These are phyloP conservation scores for Aspergillus japonicus DNA, from an alignment of 2,329 filamentous ascomycete genomes.

Conservation along the genomic window DNA sequence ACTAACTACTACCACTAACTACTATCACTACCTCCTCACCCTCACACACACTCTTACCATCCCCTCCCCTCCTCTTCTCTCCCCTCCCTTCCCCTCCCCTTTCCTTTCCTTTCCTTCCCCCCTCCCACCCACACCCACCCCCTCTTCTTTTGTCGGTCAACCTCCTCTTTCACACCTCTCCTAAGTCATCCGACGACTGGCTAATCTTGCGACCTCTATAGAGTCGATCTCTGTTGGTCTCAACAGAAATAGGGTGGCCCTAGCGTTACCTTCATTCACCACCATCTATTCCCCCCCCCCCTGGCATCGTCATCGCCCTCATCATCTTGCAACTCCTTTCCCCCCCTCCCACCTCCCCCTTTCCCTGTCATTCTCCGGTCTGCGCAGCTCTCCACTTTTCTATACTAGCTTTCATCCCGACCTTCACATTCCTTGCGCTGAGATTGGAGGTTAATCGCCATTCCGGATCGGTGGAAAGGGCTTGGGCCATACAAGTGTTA, in stretches of 20 bases:
- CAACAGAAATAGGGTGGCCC: constrained; percentile 11
- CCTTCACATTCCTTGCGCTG: constrained; percentile 15
- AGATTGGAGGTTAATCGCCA: constrained; percentile 8
- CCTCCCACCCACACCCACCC: constrained; percentile 1
- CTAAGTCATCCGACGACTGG: constrained; percentile 21
- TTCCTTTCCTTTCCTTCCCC: constrained; percentile 7
- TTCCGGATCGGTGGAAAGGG: constrained; percentile 3
- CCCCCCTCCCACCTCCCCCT: not conserved
- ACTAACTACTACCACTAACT: not conserved
- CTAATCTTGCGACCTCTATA: constrained; percentile 21
- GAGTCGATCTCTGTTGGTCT: constrained; percentile 14
- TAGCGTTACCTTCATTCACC: constrained; percentile 16
- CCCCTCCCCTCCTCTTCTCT: constrained; percentile 5
- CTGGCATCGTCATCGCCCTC: constrained; percentile 5
- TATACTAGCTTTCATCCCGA: constrained; percentile 6
- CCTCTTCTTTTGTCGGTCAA: constrained; percentile 1
- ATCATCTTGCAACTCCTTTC: constrained; percentile 15
- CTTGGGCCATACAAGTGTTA: constrained; percentile 2
- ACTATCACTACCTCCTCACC: constrained; percentile 2
- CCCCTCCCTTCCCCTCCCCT: not conserved
- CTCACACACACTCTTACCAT: constrained; percentile 8
- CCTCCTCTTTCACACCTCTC: not conserved
- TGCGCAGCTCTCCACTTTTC: constrained; percentile 17
- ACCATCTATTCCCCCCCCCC: constrained; percentile 1
- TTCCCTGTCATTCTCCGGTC: constrained; percentile 14